Conservation (phyloP, 306 rosid species). For the Quercus parvula region DNA sequence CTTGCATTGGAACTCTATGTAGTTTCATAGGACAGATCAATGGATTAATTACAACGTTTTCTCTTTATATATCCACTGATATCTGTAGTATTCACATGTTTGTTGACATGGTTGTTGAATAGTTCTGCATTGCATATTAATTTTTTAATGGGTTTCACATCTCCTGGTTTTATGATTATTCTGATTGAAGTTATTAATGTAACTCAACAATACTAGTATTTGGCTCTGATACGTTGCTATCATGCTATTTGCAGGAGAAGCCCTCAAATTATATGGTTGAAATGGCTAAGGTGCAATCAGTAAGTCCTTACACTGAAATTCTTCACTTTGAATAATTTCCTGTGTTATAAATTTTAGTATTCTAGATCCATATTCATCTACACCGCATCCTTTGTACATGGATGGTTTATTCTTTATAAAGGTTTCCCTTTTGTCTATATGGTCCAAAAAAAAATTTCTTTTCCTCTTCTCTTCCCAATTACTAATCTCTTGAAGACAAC, state of each 20-base stretch:
- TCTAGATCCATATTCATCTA: not conserved
- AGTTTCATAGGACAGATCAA: too few species aligned
- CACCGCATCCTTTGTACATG: not conserved
- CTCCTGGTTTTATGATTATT: not conserved
- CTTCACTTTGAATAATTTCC: constrained; percentile 2
- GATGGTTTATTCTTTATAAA: not conserved
- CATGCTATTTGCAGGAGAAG: constrained; percentile 52
- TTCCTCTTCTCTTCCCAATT: not conserved
- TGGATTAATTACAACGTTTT: too few species aligned
- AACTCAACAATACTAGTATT: constrained; percentile 7
- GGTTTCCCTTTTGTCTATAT: not conserved
- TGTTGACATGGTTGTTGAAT: constrained; percentile 3
- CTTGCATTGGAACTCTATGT: not conserved
- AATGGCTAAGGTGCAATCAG: constrained; percentile 69
- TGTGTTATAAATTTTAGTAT: constrained; percentile 2
- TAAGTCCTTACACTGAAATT: constrained; percentile 42
- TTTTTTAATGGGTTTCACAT: not conserved
- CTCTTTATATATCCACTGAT: too few species aligned
- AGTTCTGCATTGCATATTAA: not conserved
- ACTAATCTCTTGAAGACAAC: not conserved
- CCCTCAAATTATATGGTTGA: constrained; percentile 84
- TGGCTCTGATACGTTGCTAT: constrained; percentile 22
- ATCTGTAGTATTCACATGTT: not conserved
- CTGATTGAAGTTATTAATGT: constrained; percentile 2
- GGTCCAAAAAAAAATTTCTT: not conserved